phyloP scores from a whole-genome alignment of 352 stramenopile genomes.

The Pythium biforme region DNA sequence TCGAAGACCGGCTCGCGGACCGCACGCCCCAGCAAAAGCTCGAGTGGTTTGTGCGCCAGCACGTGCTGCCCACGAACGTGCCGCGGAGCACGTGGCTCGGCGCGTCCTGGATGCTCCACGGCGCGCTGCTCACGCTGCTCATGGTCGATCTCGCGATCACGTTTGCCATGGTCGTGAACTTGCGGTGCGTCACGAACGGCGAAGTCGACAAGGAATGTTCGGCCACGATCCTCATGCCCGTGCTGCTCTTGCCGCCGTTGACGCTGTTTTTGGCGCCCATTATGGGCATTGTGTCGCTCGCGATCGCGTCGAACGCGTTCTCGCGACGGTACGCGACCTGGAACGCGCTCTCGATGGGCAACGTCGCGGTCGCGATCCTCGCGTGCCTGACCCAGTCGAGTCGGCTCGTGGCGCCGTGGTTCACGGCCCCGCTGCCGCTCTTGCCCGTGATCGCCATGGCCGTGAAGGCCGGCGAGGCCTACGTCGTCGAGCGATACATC shows the following conservation, averaged over 20 bases:
- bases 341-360: constrained; percentile 81
- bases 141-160: constrained; percentile 81
- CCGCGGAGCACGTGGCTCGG: constrained; percentile 51
- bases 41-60: constrained; percentile 42
- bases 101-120: constrained; percentile 66
- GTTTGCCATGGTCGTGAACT: constrained; percentile 75
- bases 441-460: constrained; percentile 65
- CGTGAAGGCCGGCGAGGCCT: constrained; percentile 67
- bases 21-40: constrained; percentile 37
- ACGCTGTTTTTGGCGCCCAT: constrained; percentile 71
- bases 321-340: constrained; percentile 71
- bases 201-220: constrained; percentile 68
- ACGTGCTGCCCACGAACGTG: constrained; percentile 59
- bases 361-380: constrained; percentile 64
- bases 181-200: constrained; percentile 76
- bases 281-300: constrained; percentile 71
- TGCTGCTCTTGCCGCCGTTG: constrained; percentile 66
- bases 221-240: constrained; percentile 69
- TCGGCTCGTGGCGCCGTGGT: constrained; percentile 77
- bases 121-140: constrained; percentile 57
- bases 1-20: constrained; percentile 59
- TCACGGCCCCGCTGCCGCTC: constrained; percentile 65
- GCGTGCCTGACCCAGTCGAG: constrained; percentile 61
- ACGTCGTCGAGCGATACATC: constrained; percentile 72
- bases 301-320: constrained; percentile 67